Evolutionary conservation across 2,329 filamentous ascomycete genomes (phyloP).

Genomic region (Penicillium psychrosexuale): DNA sequence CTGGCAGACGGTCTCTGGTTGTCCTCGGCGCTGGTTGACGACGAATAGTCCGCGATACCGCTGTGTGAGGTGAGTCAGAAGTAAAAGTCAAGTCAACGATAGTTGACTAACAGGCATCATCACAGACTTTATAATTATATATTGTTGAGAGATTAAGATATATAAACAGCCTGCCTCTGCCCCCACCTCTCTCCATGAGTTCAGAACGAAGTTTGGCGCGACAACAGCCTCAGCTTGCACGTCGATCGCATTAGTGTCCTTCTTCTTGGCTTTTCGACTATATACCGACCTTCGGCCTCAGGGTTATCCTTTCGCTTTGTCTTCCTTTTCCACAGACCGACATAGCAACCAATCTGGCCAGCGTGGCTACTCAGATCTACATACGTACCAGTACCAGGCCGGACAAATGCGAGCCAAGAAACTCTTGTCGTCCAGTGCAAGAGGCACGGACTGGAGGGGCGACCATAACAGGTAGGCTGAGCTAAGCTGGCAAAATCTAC

Average conservation of each 20-base stretch:
- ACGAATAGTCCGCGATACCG: not conserved
- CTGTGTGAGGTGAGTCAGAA: not conserved
- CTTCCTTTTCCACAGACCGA: too few species aligned
- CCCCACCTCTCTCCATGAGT: not conserved
- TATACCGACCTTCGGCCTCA: not conserved
- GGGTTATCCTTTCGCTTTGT: too few species aligned
- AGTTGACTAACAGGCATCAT: not conserved
- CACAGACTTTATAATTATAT: not conserved
- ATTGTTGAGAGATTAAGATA: not conserved
- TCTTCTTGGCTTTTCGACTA: not conserved
- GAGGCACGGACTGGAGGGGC: too few species aligned
- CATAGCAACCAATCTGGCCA: too few species aligned
- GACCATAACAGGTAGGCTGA: not conserved
- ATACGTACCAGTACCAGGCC: too few species aligned
- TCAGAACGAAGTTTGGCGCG: not conserved
- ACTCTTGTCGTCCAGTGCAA: too few species aligned
- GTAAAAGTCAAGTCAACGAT: not conserved
- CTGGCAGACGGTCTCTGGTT: not conserved
- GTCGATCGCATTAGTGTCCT: not conserved
- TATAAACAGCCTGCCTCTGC: not conserved
- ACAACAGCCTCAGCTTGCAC: too few species aligned
- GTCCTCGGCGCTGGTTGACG: not conserved
- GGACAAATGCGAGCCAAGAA: too few species aligned
- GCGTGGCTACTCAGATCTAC: too few species aligned
- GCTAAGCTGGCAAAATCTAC: not conserved